phyloP scores from a whole-genome alignment of 2,329 filamentous ascomycete genomes.

The Colletotrichum gloeosporioides region DNA sequence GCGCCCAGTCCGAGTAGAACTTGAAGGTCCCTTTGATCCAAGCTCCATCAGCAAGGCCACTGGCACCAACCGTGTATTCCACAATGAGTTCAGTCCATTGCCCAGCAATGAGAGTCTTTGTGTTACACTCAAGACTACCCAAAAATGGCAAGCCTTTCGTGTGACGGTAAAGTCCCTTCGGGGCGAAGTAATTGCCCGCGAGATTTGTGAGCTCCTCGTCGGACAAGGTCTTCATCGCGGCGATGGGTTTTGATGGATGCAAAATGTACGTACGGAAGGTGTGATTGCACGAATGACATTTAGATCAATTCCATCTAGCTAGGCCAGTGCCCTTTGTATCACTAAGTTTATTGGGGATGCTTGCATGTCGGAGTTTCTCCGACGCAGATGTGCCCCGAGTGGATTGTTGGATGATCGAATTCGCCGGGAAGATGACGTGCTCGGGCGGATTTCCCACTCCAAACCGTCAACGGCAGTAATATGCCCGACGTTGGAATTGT shows the following conservation, averaged over 20 bases:
- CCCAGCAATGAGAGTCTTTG: constrained; percentile 27
- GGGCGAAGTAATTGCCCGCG: constrained; percentile 31
- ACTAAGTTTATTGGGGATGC: not conserved
- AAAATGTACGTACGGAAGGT: not conserved
- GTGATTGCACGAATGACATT: not conserved
- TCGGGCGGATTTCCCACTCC: not conserved
- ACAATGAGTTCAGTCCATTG: constrained; percentile 33
- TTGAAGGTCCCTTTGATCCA: constrained; percentile 45
- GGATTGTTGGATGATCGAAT: not conserved
- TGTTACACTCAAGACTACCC: constrained; percentile 29
- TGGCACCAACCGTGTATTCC: constrained; percentile 34
- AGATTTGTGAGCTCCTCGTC: constrained; percentile 25
- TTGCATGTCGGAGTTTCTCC: not conserved
- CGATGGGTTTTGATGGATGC: not conserved
- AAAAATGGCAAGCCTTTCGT: constrained; percentile 34
- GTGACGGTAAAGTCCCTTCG: constrained; percentile 30
- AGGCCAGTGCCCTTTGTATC: not conserved
- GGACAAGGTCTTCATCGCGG: constrained; percentile 26
- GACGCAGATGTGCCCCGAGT: not conserved
- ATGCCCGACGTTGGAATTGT: not conserved
- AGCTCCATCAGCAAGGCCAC: constrained; percentile 36
- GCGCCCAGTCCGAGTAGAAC: constrained; percentile 41
- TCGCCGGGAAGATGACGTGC: not conserved
- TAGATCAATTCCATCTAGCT: not conserved
- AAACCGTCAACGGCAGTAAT: not conserved